These are phyloP conservation scores for Suillus spraguei DNA, from an alignment of 768 basidiomycete genomes.

Conservation along the genomic window DNA sequence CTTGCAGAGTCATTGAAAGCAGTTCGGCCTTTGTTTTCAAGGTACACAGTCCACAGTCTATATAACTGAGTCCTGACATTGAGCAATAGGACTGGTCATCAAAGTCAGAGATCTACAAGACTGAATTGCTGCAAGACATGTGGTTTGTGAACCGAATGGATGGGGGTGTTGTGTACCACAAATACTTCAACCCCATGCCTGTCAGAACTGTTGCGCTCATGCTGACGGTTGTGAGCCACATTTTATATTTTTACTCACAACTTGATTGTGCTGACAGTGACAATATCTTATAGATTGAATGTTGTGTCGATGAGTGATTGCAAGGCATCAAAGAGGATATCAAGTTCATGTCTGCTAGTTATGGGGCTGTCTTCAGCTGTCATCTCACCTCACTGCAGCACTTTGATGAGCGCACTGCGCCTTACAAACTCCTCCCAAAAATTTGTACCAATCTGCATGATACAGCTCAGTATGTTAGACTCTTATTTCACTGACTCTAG, in stretches of 20 bases:
- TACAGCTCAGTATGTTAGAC: conserved; percentile 6
- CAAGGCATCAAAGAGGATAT: neutral
- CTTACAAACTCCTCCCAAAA: conserved; percentile 2
- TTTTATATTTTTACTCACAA: neutral
- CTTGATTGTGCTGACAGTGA: neutral
- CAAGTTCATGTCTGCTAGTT: neutral
- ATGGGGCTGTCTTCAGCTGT: conserved; percentile 3
- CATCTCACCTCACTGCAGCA: conserved; percentile 10
- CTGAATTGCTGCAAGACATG: neutral
- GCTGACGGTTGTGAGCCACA: neutral
- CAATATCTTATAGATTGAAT: neutral
- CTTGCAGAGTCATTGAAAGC: neutral
- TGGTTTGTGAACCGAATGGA: neutral
- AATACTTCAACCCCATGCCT: neutral
- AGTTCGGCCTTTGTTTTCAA: neutral
- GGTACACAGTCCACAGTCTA: neutral
- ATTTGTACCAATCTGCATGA: conserved; percentile 5
- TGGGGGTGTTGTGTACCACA: neutral
- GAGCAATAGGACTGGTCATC: neutral
- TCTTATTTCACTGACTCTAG: neutral
- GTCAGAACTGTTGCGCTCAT: neutral
- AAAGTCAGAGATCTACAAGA: neutral
- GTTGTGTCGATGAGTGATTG: neutral
- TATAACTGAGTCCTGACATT: conserved; percentile 6
- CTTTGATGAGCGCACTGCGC: conserved; percentile 9